These are phyloP conservation scores for Colletotrichum sp. DNA, from an alignment of 2,329 filamentous ascomycete genomes.

Conservation along the genomic window DNA sequence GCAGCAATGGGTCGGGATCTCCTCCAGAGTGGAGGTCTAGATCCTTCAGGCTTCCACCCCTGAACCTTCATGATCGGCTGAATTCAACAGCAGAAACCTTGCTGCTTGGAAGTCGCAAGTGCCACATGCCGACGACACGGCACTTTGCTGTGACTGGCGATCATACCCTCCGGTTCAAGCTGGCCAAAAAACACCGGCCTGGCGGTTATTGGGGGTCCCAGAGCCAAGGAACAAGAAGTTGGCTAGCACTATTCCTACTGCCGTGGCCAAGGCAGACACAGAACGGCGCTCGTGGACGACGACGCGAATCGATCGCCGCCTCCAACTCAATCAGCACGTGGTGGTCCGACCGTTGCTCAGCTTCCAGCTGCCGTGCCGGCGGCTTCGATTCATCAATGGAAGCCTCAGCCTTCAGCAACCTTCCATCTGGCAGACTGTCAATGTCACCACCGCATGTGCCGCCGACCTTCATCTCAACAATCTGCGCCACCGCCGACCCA, in stretches of 20 bases:
- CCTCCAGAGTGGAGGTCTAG: background rate
- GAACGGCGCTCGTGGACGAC: background rate
- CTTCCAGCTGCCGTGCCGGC: background rate
- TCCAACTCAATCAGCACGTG: background rate
- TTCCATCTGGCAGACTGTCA: slow-evolving; percentile 1
- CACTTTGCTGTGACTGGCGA: slow-evolving; percentile 9
- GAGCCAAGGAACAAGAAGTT: background rate
- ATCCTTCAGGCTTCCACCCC: background rate
- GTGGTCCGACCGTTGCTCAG: background rate
- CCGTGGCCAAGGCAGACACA: background rate
- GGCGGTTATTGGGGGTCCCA: background rate
- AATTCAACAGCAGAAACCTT: background rate
- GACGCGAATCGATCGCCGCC: background rate
- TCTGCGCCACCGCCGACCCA: background rate
- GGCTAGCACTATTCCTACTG: background rate
- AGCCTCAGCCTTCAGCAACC: slow-evolving; percentile 1
- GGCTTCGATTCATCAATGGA: background rate
- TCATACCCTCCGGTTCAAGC: background rate
- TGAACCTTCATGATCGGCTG: background rate
- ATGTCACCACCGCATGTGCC: background rate
- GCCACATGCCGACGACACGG: slow-evolving; percentile 1
- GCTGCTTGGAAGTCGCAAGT: background rate
- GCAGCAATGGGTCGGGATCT: background rate
- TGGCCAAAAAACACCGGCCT: background rate
- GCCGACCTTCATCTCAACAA: background rate